Conservation (phyloP, 1,284 basidiomycete species). For the Termitomyces sp. region DNA sequence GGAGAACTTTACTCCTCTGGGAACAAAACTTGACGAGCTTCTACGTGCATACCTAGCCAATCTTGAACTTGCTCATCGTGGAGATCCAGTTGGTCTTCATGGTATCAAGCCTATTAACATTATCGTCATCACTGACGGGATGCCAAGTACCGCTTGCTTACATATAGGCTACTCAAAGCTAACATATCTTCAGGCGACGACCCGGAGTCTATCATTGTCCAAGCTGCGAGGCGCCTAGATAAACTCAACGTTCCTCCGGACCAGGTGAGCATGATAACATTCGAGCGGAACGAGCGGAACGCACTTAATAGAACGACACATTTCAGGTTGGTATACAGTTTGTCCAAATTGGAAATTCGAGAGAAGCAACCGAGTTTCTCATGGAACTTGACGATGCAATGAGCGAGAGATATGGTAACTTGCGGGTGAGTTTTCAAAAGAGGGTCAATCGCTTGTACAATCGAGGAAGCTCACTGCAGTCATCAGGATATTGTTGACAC, state of each 20-base stretch:
- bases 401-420: constrained; percentile 18
- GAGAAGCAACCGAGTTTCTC: constrained; percentile 40
- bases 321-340: constrained; percentile 53
- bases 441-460: neutral
- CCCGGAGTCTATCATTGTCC: constrained; percentile 43
- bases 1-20: constrained; percentile 38
- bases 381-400: constrained; percentile 45
- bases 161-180: neutral
- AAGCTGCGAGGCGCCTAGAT: constrained; percentile 45
- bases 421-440: constrained; percentile 8
- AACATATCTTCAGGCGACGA: constrained; percentile 37
- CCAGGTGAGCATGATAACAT: constrained; percentile 34
- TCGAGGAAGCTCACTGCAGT: neutral
- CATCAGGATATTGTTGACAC: constrained; percentile 60
- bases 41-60: constrained; percentile 39
- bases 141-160: constrained; percentile 34
- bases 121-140: constrained; percentile 61
- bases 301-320: neutral
- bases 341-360: constrained; percentile 50
- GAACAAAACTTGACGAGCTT: constrained; percentile 41
- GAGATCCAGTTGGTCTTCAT: constrained; percentile 25
- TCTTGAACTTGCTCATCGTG: constrained; percentile 34
- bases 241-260: constrained; percentile 42
- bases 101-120: constrained; percentile 52
- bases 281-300: no score